Base-by-base conservation (phyloP, 2,329 filamentous ascomycete species). In the Colletotrichum sidae region DNA sequence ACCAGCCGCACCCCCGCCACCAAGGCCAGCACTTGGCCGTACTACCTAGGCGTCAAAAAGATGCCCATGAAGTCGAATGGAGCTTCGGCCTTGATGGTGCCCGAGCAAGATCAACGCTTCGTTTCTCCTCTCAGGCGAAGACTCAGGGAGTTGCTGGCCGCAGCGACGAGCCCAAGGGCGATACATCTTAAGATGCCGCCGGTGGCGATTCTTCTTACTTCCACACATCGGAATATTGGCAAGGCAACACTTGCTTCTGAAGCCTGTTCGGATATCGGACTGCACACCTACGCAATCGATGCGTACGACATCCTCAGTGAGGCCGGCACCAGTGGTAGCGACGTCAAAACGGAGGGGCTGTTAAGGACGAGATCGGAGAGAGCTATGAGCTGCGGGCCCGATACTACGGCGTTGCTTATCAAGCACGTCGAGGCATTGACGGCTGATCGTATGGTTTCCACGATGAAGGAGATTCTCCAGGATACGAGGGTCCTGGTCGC, bases 221-320 rank as follows among this genome's bases (percentile, higher is more conserved):
- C 96, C 2, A 96, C 93, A 2, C 96, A 99, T 77, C 89, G 96
- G 49, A 92, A 93, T 67, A 97, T 98, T 70, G 96, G 96, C 54
- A 99, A 99, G 76, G 85, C 92, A n/a, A 92, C 90, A 3, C 80
- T 94, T 25, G 93, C 93, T 0, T 84, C 83, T 1, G 87, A 88
- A 47, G 94, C 94, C 5, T 97, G 94, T 75, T 86, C 91, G 3
- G 95, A 97, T 72, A 90, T 97, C 68, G 96, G 96, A 4, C 83
- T 98, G 13, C 96, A 99, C 75, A 92, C 90, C 0, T 98, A 97
- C 75, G 80, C 88, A 1, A 92, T 99, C 56, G 94, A 98, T 75
- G 92, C 93, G 0, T 97, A 97, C 72, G 96, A 99, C 72, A 93
- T 99, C 46, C 83, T 97, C 5, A 95, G 93, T n/a, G 95, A 98